phyloP scores from a whole-genome alignment of 805 yeast species.

The Saccharomyces eubayanus region DNA sequence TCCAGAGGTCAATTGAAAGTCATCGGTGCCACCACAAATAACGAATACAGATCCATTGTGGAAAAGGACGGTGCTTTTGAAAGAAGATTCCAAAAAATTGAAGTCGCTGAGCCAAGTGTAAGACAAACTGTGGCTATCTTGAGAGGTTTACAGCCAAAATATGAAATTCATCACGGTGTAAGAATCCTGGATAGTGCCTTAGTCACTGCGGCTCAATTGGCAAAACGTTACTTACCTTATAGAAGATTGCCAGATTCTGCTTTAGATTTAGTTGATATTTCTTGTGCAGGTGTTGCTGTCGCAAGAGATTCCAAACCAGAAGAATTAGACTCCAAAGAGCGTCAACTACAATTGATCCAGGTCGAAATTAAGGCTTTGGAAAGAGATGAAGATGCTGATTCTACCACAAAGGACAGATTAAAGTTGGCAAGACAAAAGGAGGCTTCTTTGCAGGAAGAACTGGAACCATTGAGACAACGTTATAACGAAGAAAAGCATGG shows the following conservation, averaged over 20 bases:
- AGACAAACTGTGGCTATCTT: constrained; percentile 91
- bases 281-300: constrained; percentile 95
- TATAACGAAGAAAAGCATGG: constrained; percentile 83
- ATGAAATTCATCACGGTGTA: constrained; percentile 96
- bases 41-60: constrained; percentile 85
- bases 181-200: constrained; percentile 90
- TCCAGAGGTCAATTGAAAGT: constrained; percentile 96
- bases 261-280: constrained; percentile 89
- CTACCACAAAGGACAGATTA: constrained; percentile 78
- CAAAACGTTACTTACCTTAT: constrained; percentile 88
- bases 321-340: constrained; percentile 86
- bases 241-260: constrained; percentile 96
- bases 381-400: constrained; percentile 82
- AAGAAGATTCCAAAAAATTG: constrained; percentile 95
- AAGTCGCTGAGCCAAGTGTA: constrained; percentile 87
- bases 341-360: constrained; percentile 82
- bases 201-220: constrained; percentile 89
- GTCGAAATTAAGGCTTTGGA: constrained; percentile 96
- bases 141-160: constrained; percentile 90
- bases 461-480: constrained; percentile 77
- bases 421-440: constrained; percentile 67
- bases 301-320: constrained; percentile 98
- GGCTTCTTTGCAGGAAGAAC: constrained; percentile 76
- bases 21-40: constrained; percentile 95
- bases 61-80: constrained; percentile 98